These are phyloP conservation scores for Carallia pectinifolia DNA, from an alignment of 345 rosid species.

Conservation along the genomic window DNA sequence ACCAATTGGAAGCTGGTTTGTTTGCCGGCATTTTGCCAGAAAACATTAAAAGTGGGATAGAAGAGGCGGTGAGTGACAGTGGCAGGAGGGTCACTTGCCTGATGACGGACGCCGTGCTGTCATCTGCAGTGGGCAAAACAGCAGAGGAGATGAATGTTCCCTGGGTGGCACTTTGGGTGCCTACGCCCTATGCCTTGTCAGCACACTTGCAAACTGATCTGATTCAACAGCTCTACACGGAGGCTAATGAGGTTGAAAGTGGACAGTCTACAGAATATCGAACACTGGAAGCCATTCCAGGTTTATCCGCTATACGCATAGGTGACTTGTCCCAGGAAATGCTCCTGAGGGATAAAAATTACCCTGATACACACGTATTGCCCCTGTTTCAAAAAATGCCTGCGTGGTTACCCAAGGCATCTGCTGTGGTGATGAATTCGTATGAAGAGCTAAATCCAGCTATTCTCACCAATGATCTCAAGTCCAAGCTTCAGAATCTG, in stretches of 20 bases:
- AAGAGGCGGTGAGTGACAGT: too few species aligned
- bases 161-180: slow-evolving; percentile 1
- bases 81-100: too few species aligned
- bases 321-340: not conserved
- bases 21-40: not conserved
- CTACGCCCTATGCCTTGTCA: not conserved
- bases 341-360: too few species aligned
- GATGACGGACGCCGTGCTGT: not conserved
- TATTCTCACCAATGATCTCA: too few species aligned
- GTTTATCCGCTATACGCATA: not conserved
- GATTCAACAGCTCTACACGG: not conserved
- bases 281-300: slow-evolving; percentile 1
- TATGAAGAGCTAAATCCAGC: too few species aligned
- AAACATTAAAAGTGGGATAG: not conserved
- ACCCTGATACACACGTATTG: too few species aligned
- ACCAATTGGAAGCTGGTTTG: too few species aligned
- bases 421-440: too few species aligned
- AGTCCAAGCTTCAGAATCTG: too few species aligned
- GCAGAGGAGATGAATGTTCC: slow-evolving; percentile 7
- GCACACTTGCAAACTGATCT: not conserved
- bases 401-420: too few species aligned
- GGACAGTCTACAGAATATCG: not conserved
- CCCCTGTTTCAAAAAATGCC: too few species aligned
- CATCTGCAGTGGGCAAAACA: not conserved
- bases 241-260: not conserved